Percentiles rank a stretch among this genome's conserved stretches.
Conservation (phyloP, 2,329 filamentous ascomycete species). For the Aureobasidium melanogenum region DNA sequence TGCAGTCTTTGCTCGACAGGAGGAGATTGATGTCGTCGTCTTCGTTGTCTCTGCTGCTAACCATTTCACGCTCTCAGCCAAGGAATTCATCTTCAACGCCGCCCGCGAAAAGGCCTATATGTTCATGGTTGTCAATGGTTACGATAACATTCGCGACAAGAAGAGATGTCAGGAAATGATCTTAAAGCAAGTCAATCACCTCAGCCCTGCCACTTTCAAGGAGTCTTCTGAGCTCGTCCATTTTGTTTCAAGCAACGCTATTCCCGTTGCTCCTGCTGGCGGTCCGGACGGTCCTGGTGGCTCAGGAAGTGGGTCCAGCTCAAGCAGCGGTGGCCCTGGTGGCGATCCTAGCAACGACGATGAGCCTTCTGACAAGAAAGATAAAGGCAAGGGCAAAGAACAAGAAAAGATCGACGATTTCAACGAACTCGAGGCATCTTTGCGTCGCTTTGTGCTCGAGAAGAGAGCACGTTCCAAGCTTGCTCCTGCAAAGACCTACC, state of each 20-base stretch:
- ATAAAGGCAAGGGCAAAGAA: slow-evolving; percentile 68
- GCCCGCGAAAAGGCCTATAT: slow-evolving; percentile 97
- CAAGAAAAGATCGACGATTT: slow-evolving; percentile 84
- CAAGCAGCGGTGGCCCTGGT: slow-evolving; percentile 25
- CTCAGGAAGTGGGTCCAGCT: slow-evolving; percentile 22
- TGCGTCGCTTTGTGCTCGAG: slow-evolving; percentile 88
- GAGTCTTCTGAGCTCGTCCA: slow-evolving; percentile 89
- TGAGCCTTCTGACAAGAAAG: slow-evolving; percentile 40
- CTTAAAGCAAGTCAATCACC: slow-evolving; percentile 71
- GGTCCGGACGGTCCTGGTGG: slow-evolving; percentile 49
- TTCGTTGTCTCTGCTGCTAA: slow-evolving; percentile 97
- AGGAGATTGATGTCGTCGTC: slow-evolving; percentile 97
- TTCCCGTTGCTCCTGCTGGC: slow-evolving; percentile 60
- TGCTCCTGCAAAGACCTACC: slow-evolving; percentile 88
- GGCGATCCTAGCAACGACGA: slow-evolving; percentile 27
- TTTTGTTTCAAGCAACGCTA: slow-evolving; percentile 94
- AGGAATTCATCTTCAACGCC: slow-evolving; percentile 92
- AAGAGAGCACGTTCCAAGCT: slow-evolving; percentile 93
- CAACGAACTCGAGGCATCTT: slow-evolving; percentile 75
- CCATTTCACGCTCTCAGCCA: slow-evolving; percentile 95
- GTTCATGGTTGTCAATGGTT: slow-evolving; percentile 97
- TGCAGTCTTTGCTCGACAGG: slow-evolving; percentile 90
- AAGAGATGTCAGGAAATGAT: slow-evolving; percentile 87
- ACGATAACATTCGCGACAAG: slow-evolving; percentile 88
- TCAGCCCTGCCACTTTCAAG: slow-evolving; percentile 91